A percentile compares a stretch with the other conserved stretches of the same genome.
Conservation (phyloP, 306 rosid species). For the Dicorynia guianensis region DNA sequence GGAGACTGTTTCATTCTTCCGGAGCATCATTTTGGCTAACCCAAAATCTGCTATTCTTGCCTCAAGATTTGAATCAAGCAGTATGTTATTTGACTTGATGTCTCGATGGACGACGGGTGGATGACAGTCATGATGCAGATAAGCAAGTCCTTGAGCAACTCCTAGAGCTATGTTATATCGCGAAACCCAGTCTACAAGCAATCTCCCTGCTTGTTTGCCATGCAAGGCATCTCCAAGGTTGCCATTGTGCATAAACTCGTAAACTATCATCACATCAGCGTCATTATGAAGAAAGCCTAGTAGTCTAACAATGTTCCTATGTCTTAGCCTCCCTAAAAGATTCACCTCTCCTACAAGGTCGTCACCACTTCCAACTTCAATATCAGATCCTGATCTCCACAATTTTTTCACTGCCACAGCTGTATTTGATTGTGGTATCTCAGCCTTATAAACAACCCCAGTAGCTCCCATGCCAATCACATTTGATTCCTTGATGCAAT, state of each 20-base stretch:
- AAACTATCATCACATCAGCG: slow-evolving; percentile 75
- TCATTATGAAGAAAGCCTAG: slow-evolving; percentile 81
- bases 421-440: slow-evolving; percentile 66
- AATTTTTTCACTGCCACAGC: slow-evolving; percentile 83
- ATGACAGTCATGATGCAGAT: slow-evolving; percentile 95
- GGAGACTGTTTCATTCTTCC: slow-evolving; percentile 90
- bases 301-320: slow-evolving; percentile 87
- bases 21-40: slow-evolving; percentile 87
- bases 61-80: slow-evolving; percentile 89
- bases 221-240: slow-evolving; percentile 90
- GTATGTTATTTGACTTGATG: slow-evolving; percentile 86
- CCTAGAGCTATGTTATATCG: slow-evolving; percentile 91
- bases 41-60: slow-evolving; percentile 96
- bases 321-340: slow-evolving; percentile 85
- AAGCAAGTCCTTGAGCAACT: slow-evolving; percentile 90
- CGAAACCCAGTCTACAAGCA: slow-evolving; percentile 89
- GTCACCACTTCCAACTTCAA: slow-evolving; percentile 73
- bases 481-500: slow-evolving; percentile 84
- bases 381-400: slow-evolving; percentile 78
- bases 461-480: slow-evolving; percentile 91
- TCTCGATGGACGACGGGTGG: slow-evolving; percentile 93
- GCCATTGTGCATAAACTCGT: slow-evolving; percentile 84
- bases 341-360: slow-evolving; percentile 94
- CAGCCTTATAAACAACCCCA: slow-evolving; percentile 86
- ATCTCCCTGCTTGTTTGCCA: slow-evolving; percentile 69